Percentiles rank a stretch among this genome's conserved stretches.
Evolutionary conservation across 2,329 filamentous ascomycete species (phyloP).

Genomic region (Calonectria henricotiae): DNA sequence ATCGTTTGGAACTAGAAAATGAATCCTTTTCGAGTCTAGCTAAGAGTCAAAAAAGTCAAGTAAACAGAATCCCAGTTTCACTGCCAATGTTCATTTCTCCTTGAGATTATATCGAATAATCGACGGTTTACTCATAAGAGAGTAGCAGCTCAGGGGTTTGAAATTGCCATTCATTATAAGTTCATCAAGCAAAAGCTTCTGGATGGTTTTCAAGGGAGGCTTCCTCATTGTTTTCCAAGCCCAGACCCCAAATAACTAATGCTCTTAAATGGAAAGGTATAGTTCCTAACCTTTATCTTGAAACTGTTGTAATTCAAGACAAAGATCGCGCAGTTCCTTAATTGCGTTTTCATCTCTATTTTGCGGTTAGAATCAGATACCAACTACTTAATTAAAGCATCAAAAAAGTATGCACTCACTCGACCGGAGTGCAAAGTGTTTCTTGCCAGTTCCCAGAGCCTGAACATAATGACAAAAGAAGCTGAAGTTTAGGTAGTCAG

Average conservation of each 20-base stretch:
- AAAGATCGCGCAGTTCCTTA: conserved; percentile 3
- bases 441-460: neutral
- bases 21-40: conserved; percentile 5
- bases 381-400: too few species aligned
- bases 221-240: neutral
- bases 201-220: neutral
- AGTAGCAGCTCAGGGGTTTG: neutral
- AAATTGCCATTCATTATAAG: conserved; percentile 3
- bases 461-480: neutral
- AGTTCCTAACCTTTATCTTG: conserved; percentile 1
- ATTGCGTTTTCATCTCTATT: neutral
- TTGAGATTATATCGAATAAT: neutral
- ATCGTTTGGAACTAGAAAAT: conserved; percentile 4
- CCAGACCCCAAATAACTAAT: neutral
- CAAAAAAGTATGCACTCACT: neutral
- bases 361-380: neutral
- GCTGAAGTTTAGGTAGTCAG: neutral
- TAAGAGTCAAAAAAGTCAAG: conserved; percentile 14
- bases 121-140: neutral
- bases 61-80: neutral
- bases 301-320: conserved; percentile 3
- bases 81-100: neutral
- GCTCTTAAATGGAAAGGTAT: neutral
- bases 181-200: conserved; percentile 4
- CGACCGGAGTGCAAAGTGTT: neutral